Base-by-base conservation (phyloP, 768 basidiomycete species). In the Gelatoporia subvermispora region DNA sequence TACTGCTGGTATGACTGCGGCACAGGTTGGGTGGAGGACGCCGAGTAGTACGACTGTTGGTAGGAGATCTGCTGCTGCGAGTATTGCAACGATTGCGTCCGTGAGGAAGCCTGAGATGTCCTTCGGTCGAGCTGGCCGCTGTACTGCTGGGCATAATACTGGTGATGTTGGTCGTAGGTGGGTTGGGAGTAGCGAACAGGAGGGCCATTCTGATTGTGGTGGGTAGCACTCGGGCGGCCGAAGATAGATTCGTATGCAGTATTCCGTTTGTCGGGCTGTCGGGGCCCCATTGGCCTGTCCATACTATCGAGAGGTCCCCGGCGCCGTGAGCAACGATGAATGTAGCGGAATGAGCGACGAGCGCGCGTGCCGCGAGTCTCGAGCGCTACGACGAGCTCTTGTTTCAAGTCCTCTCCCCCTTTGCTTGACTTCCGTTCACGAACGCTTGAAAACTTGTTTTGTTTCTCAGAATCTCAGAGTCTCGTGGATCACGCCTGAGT, bases 201-300 rank as follows among this genome's bases (percentile, higher is more conserved):
- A 43, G 55, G 62, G 58, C 53, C 61, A 58, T 44, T 59, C 56
- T 55, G 57, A 45, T 56, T 46, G 56, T 82, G 83, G 64, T 81
- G 81, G 25, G 71, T 55, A 40, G 73, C 68, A 43, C 79, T 78
- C 44, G 88, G 85, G 21, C 89, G 78, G 21, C 88, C 88, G 67
- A 93, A 93, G 70, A 93, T 91, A 61, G 84, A 80, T 66, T 91
- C 86, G 71, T 90, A 93, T 40, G 89, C 89, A 47, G 82, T 79
- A 66, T 79, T 72, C 45, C 89, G 84, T 63, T 89, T 88, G 69
- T 88, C 85, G 39, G 74, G 73, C 50, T 62, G 62, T 45, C 75
- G 66, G 68, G 85, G 84, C 43, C 85, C 86, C 58, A 79, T 63
- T 51, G 76, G 77, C 55, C 72, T 69, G 57, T 78, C 76, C 76